phyloP scores from a whole-genome alignment of 495 filamentous ascomycete genomes.

The Elasticomyces elasticus region DNA sequence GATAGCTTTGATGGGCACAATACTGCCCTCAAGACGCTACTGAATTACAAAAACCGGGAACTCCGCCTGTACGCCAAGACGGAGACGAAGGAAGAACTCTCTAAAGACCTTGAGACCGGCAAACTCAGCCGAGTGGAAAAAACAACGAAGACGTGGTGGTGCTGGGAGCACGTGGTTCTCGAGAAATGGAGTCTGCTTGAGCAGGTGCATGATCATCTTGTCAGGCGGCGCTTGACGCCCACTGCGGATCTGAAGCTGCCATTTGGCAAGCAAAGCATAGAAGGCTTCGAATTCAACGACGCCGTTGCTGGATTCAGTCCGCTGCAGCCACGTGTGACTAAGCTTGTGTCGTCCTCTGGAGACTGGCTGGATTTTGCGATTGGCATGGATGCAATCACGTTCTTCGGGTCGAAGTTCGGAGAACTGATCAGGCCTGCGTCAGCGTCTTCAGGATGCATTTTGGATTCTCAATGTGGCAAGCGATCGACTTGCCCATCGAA shows the following conservation, averaged over 20 bases:
- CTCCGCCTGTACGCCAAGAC: not conserved
- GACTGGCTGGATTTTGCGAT: too few species aligned
- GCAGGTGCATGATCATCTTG: not conserved
- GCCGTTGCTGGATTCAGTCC: too few species aligned
- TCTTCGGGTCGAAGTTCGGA: too few species aligned
- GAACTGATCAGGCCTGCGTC: too few species aligned
- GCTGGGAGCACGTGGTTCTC: not conserved
- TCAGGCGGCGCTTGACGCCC: not conserved
- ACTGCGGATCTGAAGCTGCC: not conserved
- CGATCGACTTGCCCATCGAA: too few species aligned
- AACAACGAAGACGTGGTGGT: not conserved
- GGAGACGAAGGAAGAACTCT: not conserved
- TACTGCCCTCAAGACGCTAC: not conserved
- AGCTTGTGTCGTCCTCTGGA: too few species aligned
- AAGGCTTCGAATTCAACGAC: constrained; percentile 1
- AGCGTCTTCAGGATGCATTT: too few species aligned
- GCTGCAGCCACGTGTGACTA: too few species aligned
- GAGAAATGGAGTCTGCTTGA: not conserved
- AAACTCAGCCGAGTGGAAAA: not conserved
- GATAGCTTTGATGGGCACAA: not conserved
- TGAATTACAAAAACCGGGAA: not conserved
- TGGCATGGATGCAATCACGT: too few species aligned
- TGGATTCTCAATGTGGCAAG: too few species aligned
- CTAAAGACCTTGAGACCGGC: not conserved
- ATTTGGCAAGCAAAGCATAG: not conserved